Conservation (phyloP, 2,329 filamentous ascomycete species). For the Pseudogymnoascus sp. region DNA sequence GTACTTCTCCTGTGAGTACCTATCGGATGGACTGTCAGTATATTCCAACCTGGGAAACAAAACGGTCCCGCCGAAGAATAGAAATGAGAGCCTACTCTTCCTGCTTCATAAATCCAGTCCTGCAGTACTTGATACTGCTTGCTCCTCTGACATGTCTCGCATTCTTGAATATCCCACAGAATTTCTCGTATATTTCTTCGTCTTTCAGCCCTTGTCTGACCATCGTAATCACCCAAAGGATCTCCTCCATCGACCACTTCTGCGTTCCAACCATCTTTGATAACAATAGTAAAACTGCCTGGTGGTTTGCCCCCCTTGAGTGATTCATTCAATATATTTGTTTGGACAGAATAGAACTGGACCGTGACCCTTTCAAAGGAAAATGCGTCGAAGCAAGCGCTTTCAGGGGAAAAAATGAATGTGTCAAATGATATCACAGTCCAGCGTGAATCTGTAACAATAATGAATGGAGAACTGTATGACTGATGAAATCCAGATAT, state of each 20-base stretch:
- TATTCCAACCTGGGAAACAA: neutral
- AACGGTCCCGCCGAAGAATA: neutral
- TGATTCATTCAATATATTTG: neutral
- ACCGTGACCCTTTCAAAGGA: neutral
- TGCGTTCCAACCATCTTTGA: neutral
- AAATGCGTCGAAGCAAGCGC: neutral
- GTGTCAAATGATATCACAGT: neutral
- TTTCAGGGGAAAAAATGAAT: neutral
- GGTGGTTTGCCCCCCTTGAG: neutral
- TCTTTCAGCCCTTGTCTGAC: neutral
- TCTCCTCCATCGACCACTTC: slow-evolving; percentile 7
- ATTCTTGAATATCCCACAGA: neutral
- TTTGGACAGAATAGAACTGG: neutral
- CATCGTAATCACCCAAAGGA: neutral
- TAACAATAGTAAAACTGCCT: neutral
- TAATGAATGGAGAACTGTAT: neutral
- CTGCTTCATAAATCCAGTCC: neutral
- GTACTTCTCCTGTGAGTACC: neutral
- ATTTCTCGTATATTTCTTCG: slow-evolving; percentile 2
- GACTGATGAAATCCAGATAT: neutral
- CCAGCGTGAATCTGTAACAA: neutral
- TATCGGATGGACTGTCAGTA: neutral
- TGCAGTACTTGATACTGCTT: slow-evolving; percentile 8
- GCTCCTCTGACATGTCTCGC: neutral
- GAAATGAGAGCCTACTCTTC: neutral